Conservation (phyloP, 768 basidiomycete species). For the Serpula lacrymans region DNA sequence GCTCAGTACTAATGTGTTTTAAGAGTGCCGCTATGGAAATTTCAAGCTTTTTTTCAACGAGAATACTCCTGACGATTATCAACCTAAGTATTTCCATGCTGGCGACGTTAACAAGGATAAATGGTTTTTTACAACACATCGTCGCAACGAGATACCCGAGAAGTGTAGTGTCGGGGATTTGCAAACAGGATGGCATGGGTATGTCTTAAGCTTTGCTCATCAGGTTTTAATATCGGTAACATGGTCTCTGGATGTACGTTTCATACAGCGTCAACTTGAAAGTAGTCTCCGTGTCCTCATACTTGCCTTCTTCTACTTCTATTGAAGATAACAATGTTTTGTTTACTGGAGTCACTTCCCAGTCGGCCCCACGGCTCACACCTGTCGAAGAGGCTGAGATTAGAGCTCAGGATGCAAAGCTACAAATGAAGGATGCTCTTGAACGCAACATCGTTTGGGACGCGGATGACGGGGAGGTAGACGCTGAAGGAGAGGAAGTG, state of each 20-base stretch:
- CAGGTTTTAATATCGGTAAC: not conserved
- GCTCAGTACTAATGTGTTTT: constrained; percentile 6
- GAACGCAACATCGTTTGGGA: constrained; percentile 65
- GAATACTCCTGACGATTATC: constrained; percentile 75
- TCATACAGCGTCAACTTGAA: constrained; percentile 61
- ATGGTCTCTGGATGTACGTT: constrained; percentile 1
- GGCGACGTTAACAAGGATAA: constrained; percentile 70
- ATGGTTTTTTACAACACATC: constrained; percentile 82
- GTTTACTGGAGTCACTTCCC: constrained; percentile 45
- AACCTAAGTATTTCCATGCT: constrained; percentile 75
- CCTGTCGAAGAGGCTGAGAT: constrained; percentile 56
- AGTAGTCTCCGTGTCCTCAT: constrained; percentile 70
- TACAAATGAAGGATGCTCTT: constrained; percentile 60
- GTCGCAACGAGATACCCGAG: constrained; percentile 68
- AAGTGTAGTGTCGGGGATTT: constrained; percentile 65
- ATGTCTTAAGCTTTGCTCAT: not conserved
- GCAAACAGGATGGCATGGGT: constrained; percentile 75
- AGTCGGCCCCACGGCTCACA: constrained; percentile 39
- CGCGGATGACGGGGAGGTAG: constrained; percentile 49
- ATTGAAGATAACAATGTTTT: constrained; percentile 54
- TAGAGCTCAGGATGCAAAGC: constrained; percentile 52
- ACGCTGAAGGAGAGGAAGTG: constrained; percentile 56
- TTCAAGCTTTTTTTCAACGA: constrained; percentile 87
- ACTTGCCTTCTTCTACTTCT: constrained; percentile 58
- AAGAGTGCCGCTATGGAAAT: constrained; percentile 83